phyloP scores from a whole-genome alignment of 1,284 basidiomycete genomes.

The Rhodotorula sp. region DNA sequence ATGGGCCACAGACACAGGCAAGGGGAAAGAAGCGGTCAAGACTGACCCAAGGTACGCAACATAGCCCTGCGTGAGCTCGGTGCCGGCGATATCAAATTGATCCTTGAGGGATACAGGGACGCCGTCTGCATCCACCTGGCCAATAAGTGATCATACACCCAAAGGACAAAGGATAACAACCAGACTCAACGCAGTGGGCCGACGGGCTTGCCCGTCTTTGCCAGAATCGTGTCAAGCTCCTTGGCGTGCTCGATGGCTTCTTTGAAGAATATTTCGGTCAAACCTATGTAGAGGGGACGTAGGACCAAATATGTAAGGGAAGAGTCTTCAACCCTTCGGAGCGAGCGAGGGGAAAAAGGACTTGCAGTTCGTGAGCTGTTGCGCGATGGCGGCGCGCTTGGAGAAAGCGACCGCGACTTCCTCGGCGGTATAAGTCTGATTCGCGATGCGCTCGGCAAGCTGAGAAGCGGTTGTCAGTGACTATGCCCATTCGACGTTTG shows the following conservation, averaged over 20 bases:
- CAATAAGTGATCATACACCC: too few species aligned
- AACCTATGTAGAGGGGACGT: background rate
- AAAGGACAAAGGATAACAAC: background rate
- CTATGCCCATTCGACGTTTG: too few species aligned
- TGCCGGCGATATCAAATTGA: conserved; percentile 47
- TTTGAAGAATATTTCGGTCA: conserved; percentile 43
- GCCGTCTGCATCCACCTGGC: conserved; percentile 42
- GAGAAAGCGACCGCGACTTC: conserved; percentile 46
- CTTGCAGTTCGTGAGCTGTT: conserved; percentile 43
- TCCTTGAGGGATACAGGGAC: conserved; percentile 59
- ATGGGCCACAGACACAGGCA: too few species aligned
- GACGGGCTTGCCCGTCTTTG: conserved; percentile 49
- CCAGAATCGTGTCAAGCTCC: conserved; percentile 60
- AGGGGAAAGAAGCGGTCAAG: too few species aligned
- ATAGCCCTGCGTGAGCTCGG: conserved; percentile 10
- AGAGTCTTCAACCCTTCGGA: too few species aligned
- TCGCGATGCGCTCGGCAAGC: conserved; percentile 46
- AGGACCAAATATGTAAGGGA: too few species aligned
- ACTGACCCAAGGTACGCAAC: conserved; percentile 1
- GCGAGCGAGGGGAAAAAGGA: background rate
- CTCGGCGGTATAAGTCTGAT: conserved; percentile 41
- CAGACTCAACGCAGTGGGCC: conserved; percentile 50
- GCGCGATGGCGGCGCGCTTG: conserved; percentile 48
- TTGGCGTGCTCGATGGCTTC: conserved; percentile 59
- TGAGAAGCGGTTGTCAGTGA: conserved; percentile 17